Conservation (phyloP, 2,329 filamentous ascomycete species). For the Colletotrichum orchidophilum region DNA sequence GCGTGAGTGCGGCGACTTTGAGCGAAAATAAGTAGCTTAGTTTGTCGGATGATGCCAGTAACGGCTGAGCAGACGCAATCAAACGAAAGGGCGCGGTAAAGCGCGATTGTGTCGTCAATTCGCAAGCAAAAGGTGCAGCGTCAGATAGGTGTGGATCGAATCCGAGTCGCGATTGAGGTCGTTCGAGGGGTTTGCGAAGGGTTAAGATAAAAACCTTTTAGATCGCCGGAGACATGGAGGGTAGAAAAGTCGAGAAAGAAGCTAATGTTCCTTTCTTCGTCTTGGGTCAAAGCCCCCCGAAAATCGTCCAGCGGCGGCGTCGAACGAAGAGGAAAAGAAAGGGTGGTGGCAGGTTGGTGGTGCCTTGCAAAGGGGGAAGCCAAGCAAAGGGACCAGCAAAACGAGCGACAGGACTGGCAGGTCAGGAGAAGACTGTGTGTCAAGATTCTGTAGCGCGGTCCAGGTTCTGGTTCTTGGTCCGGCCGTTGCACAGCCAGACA, state of each 20-base stretch:
- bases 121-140: constrained; percentile 4
- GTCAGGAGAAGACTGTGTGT: constrained; percentile 33
- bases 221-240: constrained; percentile 28
- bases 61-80: neutral
- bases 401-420: constrained; percentile 23
- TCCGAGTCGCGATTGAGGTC: constrained; percentile 16
- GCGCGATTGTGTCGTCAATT: constrained; percentile 22
- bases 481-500: constrained; percentile 29
- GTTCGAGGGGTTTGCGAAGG: constrained; percentile 19
- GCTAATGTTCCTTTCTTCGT: constrained; percentile 23
- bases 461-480: constrained; percentile 8
- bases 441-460: constrained; percentile 33
- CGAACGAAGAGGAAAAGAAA: constrained; percentile 13
- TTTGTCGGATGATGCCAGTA: neutral
- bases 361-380: constrained; percentile 30
- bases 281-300: constrained; percentile 24
- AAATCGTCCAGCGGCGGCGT: constrained; percentile 32
- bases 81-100: constrained; percentile 1
- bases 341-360: constrained; percentile 12
- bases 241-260: constrained; percentile 12
- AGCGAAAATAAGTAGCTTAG: neutral
- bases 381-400: constrained; percentile 29
- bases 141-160: constrained; percentile 19
- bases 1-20: constrained; percentile 9
- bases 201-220: constrained; percentile 26